Percentiles rank a stretch among this genome's conserved stretches.
phyloP scores from a whole-genome alignment of 169 alveolate species.

The Plasmodium berghei region DNA sequence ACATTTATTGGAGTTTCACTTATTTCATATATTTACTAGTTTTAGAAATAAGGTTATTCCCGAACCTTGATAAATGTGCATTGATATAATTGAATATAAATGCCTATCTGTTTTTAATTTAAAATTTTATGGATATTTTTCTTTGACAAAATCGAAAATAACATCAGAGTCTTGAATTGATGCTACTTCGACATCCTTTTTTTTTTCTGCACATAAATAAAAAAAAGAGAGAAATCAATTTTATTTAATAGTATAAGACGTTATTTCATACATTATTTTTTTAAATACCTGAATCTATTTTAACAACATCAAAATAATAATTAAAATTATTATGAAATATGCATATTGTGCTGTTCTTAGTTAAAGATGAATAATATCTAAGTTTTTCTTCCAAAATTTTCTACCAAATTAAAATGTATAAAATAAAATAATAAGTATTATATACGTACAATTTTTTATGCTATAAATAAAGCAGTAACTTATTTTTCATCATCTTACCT shows the following conservation, averaged over 20 bases:
- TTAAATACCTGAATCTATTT: constrained; percentile 40
- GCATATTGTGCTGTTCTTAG: constrained; percentile 38
- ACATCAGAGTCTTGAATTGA: constrained; percentile 69
- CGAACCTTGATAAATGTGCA: too few relatives aligned
- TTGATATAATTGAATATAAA: too few relatives aligned
- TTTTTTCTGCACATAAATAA: constrained; percentile 22
- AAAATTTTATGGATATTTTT: constrained; percentile 15
- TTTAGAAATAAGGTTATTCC: too few relatives aligned
- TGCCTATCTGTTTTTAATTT: too few relatives aligned
- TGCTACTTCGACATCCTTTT: constrained; percentile 64
- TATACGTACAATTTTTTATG: background rate
- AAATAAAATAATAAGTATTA: background rate
- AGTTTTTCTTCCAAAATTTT: constrained; percentile 58
- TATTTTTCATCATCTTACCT: constrained; percentile 16
- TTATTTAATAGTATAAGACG: background rate
- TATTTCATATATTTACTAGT: too few relatives aligned
- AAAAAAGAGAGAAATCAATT: background rate
- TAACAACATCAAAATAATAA: constrained; percentile 59
- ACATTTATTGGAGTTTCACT: too few relatives aligned
- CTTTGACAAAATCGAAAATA: constrained; percentile 66
- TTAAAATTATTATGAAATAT: constrained; percentile 19
- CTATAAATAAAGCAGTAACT: background rate
- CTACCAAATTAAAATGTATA: background rate
- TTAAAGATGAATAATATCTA: constrained; percentile 51
- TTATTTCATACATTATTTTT: background rate